Conservation (phyloP, 2,329 filamentous ascomycete genomes). For the Aspergillus costaricaensis region DNA sequence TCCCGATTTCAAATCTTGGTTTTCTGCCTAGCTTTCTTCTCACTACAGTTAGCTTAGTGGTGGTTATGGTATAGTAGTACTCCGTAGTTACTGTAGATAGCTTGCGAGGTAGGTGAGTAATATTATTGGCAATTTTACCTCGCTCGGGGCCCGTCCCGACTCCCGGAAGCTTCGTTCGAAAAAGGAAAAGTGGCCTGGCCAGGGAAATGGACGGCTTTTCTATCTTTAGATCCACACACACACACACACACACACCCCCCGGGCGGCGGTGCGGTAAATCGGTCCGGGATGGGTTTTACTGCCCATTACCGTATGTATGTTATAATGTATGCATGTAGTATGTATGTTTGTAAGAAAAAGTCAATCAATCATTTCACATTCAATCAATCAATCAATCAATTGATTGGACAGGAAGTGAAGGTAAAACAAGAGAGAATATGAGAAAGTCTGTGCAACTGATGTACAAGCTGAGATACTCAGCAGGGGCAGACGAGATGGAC, state of each 20-base stretch:
- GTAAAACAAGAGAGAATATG: too few species aligned
- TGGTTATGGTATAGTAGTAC: too few species aligned
- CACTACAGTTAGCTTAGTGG: too few species aligned
- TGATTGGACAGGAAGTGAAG: too few species aligned
- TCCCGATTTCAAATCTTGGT: too few species aligned
- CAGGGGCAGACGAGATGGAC: neutral
- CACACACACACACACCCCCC: too few species aligned
- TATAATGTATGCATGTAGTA: neutral
- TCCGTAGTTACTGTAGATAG: neutral
- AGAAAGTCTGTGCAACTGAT: too few species aligned
- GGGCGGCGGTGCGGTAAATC: neutral
- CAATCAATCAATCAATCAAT: too few species aligned
- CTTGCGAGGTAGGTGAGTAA: neutral
- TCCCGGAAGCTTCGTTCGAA: conserved; percentile 5
- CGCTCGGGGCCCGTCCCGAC: neutral
- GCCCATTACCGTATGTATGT: neutral
- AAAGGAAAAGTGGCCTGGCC: conserved; percentile 2
- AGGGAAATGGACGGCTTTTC: neutral
- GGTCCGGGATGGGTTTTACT: neutral
- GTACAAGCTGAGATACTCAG: too few species aligned
- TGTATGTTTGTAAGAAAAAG: neutral
- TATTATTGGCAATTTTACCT: conserved; percentile 3
- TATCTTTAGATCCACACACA: conserved; percentile 6
- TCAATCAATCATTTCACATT: too few species aligned
- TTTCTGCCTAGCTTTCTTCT: too few species aligned